These are phyloP conservation scores for Sphaerulina musiva DNA, from an alignment of 2,329 filamentous ascomycete genomes.

Conservation along the genomic window DNA sequence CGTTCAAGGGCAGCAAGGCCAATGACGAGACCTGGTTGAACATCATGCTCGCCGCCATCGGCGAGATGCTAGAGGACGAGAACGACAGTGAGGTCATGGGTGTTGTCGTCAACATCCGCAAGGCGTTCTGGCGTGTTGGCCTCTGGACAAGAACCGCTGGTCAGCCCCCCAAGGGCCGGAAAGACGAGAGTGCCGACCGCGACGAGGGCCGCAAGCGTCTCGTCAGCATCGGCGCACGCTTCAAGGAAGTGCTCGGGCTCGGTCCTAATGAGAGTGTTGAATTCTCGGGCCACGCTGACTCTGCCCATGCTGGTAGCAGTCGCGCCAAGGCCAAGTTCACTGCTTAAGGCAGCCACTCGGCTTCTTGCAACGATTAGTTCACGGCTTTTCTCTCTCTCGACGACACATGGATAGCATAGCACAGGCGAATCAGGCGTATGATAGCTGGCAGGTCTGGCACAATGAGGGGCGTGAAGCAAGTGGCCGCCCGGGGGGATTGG, in stretches of 20 bases:
- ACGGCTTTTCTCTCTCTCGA: constrained; percentile 8
- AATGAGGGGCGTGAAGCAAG: constrained; percentile 31
- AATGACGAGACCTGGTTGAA: constrained; percentile 98
- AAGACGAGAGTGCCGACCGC: constrained; percentile 24
- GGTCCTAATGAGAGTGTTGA: constrained; percentile 72
- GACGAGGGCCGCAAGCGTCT: constrained; percentile 85
- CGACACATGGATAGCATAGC: constrained; percentile 17
- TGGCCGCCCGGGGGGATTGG: constrained; percentile 29
- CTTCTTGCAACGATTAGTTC: constrained; percentile 2
- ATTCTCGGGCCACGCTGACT: constrained; percentile 94
- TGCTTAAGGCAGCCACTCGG: constrained; percentile 49
- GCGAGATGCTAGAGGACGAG: constrained; percentile 93
- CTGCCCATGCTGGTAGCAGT: constrained; percentile 85
- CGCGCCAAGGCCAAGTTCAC: constrained; percentile 91
- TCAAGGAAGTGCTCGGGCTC: constrained; percentile 87
- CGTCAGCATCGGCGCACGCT: constrained; percentile 74
- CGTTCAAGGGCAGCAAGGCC: constrained; percentile 91
- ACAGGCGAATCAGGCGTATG: constrained; percentile 19
- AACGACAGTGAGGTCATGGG: constrained; percentile 97
- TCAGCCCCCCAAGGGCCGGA: constrained; percentile 70
- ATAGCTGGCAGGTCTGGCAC: constrained; percentile 21
- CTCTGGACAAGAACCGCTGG: constrained; percentile 93
- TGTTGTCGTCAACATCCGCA: constrained; percentile 96
- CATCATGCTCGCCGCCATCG: constrained; percentile 92
- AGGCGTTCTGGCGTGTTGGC: constrained; percentile 95